A percentile compares a stretch with the other conserved stretches of the same genome.
These are phyloP conservation scores for Curvularia eragrostidis DNA, from an alignment of 2,329 filamentous ascomycete species.

Conservation along the genomic window DNA sequence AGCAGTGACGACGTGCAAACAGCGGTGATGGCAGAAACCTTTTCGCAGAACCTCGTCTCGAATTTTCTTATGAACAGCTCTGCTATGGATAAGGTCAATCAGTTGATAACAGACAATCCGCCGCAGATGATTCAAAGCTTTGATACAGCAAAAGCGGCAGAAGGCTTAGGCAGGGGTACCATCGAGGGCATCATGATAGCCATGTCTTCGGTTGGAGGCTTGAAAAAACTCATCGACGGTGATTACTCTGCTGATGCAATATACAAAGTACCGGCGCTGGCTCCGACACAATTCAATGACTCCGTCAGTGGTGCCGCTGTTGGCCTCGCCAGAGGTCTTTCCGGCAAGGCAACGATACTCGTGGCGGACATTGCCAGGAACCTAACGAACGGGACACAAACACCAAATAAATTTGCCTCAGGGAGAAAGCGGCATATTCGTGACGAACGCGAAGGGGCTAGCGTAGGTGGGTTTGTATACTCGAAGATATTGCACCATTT, in stretches of 20 bases:
- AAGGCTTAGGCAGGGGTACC: conserved; percentile 37
- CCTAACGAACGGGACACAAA: conserved; percentile 18
- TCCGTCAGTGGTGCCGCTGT: conserved; percentile 36
- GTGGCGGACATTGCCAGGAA: conserved; percentile 29
- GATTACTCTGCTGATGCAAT: conserved; percentile 29
- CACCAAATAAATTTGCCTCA: not conserved
- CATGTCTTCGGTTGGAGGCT: conserved; percentile 34
- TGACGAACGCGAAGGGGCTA: conserved; percentile 7
- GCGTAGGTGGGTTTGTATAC: conserved; percentile 23
- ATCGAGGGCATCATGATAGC: conserved; percentile 37
- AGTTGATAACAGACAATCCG: conserved; percentile 7
- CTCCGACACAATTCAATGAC: conserved; percentile 32
- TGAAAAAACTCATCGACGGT: conserved; percentile 36
- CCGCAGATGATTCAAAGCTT: conserved; percentile 17
- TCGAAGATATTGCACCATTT: no score
- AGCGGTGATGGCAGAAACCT: conserved; percentile 27
- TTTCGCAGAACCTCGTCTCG: conserved; percentile 31
- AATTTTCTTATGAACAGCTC: conserved; percentile 37
- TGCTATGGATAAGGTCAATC: conserved; percentile 12
- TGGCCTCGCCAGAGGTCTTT: conserved; percentile 35
- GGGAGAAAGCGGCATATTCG: conserved; percentile 11
- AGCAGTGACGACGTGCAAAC: conserved; percentile 21
- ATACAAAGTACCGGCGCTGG: conserved; percentile 30
- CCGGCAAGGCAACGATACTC: conserved; percentile 35
- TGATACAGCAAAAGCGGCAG: conserved; percentile 30